phyloP scores from a whole-genome alignment of 805 yeast species.

The Alloascoidea africana region DNA sequence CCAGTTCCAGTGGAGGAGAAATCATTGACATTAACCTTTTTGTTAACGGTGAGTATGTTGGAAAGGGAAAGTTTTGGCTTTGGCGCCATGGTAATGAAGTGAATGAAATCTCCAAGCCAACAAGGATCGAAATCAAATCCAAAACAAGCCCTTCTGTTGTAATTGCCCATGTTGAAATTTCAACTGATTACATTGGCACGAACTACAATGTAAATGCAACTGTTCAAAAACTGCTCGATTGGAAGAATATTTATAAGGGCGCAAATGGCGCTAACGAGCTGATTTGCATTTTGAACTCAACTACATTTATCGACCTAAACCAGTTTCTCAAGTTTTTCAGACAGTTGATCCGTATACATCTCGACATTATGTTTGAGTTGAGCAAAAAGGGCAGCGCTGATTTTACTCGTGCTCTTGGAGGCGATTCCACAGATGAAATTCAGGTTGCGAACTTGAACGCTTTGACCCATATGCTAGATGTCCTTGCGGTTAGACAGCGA shows the following conservation, averaged over 20 bases:
- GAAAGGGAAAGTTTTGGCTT: slow-evolving; percentile 34
- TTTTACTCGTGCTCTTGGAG: too few relatives aligned
- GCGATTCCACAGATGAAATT: slow-evolving; percentile 38
- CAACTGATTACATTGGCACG: slow-evolving; percentile 56
- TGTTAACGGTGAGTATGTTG: slow-evolving; percentile 47
- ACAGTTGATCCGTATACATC: slow-evolving; percentile 10
- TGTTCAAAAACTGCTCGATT: slow-evolving; percentile 36
- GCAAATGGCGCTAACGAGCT: slow-evolving; percentile 27
- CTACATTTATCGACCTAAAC: slow-evolving; percentile 37
- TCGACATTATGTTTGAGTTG: slow-evolving; percentile 17
- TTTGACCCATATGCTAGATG: slow-evolving; percentile 11
- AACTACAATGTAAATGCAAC: slow-evolving; percentile 41
- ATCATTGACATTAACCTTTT: slow-evolving; percentile 38
- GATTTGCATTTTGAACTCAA: slow-evolving; percentile 27
- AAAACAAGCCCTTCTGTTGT: slow-evolving; percentile 7
- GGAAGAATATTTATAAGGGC: slow-evolving; percentile 31
- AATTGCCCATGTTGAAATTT: slow-evolving; percentile 30
- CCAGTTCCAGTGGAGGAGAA: slow-evolving; percentile 25
- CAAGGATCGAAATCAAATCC: neutral
- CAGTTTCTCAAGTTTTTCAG: slow-evolving; percentile 34
- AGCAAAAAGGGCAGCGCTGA: too few relatives aligned
- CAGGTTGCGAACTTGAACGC: slow-evolving; percentile 12
- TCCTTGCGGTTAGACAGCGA: slow-evolving; percentile 29
- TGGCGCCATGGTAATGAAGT: slow-evolving; percentile 12
- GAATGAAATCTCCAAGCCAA: neutral